Conservation (phyloP, 139 green algal genomes). For the Zygnema cylindricum region DNA sequence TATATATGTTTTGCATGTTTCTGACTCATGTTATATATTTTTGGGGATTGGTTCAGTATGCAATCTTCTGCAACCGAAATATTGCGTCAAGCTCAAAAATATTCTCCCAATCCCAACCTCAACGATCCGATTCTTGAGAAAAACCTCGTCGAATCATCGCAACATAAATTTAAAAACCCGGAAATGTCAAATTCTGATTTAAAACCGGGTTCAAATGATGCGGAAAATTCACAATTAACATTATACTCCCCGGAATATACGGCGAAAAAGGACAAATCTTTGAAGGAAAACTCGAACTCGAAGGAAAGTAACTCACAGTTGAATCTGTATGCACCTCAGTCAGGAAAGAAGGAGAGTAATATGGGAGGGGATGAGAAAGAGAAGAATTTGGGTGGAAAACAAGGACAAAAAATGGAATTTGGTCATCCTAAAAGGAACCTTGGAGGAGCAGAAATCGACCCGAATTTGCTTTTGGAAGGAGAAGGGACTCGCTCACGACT, state of each 20-base stretch:
- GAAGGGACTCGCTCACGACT: background rate
- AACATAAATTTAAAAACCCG: background rate
- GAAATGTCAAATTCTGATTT: background rate
- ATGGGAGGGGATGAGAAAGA: background rate
- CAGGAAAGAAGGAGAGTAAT: background rate
- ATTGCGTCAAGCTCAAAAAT: background rate
- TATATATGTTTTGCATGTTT: too few species aligned
- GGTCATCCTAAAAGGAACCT: background rate
- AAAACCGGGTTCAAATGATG: too few species aligned
- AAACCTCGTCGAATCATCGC: background rate
- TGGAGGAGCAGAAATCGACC: background rate
- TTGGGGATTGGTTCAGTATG: background rate
- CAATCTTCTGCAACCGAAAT: background rate
- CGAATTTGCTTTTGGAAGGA: background rate
- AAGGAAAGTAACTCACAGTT: background rate
- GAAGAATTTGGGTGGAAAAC: background rate
- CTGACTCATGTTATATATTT: too few species aligned
- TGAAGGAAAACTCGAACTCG: background rate
- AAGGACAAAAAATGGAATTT: background rate
- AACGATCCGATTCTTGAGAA: background rate
- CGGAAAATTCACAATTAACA: too few species aligned
- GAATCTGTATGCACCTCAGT: background rate
- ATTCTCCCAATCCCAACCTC: background rate
- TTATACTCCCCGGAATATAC: too few species aligned
- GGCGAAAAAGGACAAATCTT: too few species aligned